Conservation (phyloP, 192 early-diverging fungal genomes). For the Phycomyces blakesleeanus region DNA sequence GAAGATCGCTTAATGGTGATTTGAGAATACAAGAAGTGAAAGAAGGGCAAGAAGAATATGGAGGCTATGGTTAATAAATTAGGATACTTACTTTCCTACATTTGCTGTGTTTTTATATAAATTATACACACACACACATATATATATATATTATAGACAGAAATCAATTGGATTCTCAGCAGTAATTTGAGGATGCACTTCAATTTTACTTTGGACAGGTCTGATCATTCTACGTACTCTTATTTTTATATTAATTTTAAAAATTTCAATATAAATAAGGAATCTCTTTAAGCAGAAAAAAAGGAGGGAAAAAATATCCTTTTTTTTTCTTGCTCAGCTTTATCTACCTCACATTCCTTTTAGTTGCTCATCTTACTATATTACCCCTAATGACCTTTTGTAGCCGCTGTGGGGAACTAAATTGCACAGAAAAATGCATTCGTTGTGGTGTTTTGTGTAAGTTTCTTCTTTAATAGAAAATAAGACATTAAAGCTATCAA, state of each 20-base stretch:
- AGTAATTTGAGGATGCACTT: conserved; percentile 2
- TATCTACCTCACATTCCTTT: neutral
- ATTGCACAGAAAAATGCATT: neutral
- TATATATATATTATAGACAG: no score
- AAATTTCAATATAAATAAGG: neutral
- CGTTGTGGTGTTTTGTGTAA: neutral
- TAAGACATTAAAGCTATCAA: no score
- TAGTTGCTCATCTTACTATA: neutral
- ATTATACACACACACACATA: neutral
- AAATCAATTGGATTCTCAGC: no score
- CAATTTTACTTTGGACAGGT: neutral
- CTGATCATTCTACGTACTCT: neutral
- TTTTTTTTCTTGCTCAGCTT: neutral
- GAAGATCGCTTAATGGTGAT: no score
- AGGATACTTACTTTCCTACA: no score
- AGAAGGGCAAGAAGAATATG: neutral
- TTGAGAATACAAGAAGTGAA: no score
- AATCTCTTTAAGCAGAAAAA: neutral
- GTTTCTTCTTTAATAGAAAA: conserved; percentile 2
- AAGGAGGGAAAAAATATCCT: neutral
- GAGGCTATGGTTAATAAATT: neutral
- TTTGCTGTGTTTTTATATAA: neutral
- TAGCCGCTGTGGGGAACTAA: conserved; percentile 9
- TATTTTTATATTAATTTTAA: no score
- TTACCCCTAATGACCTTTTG: conserved; percentile 7